Conservation (phyloP, 1,284 basidiomycete species). For the Ganoderma lingzhi region DNA sequence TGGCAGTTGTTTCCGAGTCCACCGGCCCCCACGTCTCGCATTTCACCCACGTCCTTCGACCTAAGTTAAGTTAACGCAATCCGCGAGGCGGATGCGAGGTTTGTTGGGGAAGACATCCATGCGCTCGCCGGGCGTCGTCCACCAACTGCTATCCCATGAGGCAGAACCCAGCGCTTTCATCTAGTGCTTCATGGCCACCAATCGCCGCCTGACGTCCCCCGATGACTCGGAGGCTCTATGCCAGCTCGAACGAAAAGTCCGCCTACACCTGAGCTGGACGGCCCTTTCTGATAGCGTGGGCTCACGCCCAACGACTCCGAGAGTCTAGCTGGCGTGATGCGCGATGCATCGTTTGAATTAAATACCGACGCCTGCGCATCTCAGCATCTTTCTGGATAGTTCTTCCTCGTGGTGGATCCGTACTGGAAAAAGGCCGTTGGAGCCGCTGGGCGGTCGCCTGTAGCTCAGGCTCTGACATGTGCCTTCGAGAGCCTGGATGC, state of each 20-base stretch:
- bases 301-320: not conserved
- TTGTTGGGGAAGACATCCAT: not conserved
- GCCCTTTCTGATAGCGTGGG: not conserved
- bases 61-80: no score
- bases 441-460: not conserved
- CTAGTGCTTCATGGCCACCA: not conserved
- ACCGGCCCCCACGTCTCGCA: not conserved
- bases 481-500: not conserved
- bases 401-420: constrained; percentile 1
- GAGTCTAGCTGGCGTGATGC: not conserved
- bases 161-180: not conserved
- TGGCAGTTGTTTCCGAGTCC: not conserved
- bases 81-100: not conserved
- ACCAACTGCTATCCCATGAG: not conserved
- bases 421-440: not conserved
- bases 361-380: not conserved
- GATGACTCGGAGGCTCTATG: not conserved
- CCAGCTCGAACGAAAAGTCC: not conserved
- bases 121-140: not conserved
- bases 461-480: not conserved
- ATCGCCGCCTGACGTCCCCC: not conserved
- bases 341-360: not conserved
- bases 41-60: no score
- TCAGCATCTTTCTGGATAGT: not conserved
- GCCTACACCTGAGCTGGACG: not conserved